A percentile compares a stretch with the other conserved stretches of the same genome.
Evolutionary conservation across 1,139 yeast genomes (phyloP).

Genomic region (Zygoascus meyerae): DNA sequence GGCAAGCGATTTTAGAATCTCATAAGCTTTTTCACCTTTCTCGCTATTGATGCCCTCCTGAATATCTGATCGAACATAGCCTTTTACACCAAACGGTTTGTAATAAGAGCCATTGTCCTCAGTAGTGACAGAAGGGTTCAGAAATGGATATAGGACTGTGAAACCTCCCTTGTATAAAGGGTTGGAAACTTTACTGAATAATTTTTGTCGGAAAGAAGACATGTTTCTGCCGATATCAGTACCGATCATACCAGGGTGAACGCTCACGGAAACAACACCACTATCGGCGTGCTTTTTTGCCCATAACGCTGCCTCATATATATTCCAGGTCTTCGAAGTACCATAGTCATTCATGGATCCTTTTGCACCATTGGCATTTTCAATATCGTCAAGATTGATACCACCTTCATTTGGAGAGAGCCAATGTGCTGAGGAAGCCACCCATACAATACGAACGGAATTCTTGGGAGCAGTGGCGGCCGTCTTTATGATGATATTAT

Average conservation of each 20-base stretch:
- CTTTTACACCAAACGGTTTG: slow-evolving; percentile 2
- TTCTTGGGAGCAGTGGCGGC: slow-evolving; percentile 24
- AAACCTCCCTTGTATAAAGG: slow-evolving; percentile 1
- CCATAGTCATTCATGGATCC: background rate
- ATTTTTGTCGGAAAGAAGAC: background rate
- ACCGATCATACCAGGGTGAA: background rate
- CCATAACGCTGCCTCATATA: slow-evolving; percentile 1
- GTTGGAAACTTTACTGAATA: no score
- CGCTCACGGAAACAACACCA: slow-evolving; percentile 1
- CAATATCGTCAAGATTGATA: slow-evolving; percentile 1
- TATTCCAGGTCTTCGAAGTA: background rate
- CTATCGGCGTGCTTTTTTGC: background rate
- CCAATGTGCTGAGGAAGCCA: background rate
- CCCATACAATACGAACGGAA: slow-evolving; percentile 37
- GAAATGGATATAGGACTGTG: background rate
- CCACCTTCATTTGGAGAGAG: background rate
- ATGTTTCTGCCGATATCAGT: background rate
- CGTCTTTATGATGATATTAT: slow-evolving; percentile 39
- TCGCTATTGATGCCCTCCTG: background rate
- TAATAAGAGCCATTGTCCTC: slow-evolving; percentile 4
- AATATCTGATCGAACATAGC: background rate
- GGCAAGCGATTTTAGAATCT: background rate
- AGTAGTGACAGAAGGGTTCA: background rate
- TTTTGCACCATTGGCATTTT: background rate
- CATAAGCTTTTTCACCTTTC: background rate